Evolutionary conservation across 2,329 filamentous ascomycete genomes (phyloP).

Genomic region (Venturia asperata): DNA sequence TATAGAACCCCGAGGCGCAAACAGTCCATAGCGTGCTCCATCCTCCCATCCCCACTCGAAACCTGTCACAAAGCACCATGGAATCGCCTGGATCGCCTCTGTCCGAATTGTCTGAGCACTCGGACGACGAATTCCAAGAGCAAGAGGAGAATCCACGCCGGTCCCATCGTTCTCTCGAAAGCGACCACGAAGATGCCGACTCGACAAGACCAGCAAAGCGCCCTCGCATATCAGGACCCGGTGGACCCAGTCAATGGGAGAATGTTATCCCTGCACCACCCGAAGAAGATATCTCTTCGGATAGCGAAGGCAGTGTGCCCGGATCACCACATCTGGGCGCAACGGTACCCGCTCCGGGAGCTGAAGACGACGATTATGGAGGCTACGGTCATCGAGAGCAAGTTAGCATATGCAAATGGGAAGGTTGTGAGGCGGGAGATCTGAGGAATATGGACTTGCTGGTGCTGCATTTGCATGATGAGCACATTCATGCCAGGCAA

Average conservation of each 20-base stretch:
- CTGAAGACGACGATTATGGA: slow-evolving; percentile 37
- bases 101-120: slow-evolving; percentile 59
- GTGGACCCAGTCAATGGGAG: slow-evolving; percentile 28
- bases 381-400: slow-evolving; percentile 32
- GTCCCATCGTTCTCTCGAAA: slow-evolving; percentile 43
- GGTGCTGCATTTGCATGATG: slow-evolving; percentile 60
- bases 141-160: slow-evolving; percentile 33
- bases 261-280: slow-evolving; percentile 23
- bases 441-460: slow-evolving; percentile 46
- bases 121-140: slow-evolving; percentile 57
- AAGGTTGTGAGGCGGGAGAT: slow-evolving; percentile 43
- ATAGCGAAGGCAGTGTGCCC: slow-evolving; percentile 73
- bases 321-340: slow-evolving; percentile 40
- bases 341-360: slow-evolving; percentile 13
- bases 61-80: slow-evolving; percentile 29
- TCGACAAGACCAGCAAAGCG: slow-evolving; percentile 35
- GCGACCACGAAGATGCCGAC: slow-evolving; percentile 30
- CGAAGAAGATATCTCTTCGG: slow-evolving; percentile 70
- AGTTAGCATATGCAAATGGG: slow-evolving; percentile 44
- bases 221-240: slow-evolving; percentile 36
- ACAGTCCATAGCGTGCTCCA: neutral
- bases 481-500: slow-evolving; percentile 86
- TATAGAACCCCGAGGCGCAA: neutral
- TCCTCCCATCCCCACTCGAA: neutral
- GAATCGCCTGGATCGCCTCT: slow-evolving; percentile 56